A percentile compares a stretch with the other conserved stretches of the same genome.
Conservation (phyloP, 2,329 filamentous ascomycete species). For the Tolypocladium endophyticum region DNA sequence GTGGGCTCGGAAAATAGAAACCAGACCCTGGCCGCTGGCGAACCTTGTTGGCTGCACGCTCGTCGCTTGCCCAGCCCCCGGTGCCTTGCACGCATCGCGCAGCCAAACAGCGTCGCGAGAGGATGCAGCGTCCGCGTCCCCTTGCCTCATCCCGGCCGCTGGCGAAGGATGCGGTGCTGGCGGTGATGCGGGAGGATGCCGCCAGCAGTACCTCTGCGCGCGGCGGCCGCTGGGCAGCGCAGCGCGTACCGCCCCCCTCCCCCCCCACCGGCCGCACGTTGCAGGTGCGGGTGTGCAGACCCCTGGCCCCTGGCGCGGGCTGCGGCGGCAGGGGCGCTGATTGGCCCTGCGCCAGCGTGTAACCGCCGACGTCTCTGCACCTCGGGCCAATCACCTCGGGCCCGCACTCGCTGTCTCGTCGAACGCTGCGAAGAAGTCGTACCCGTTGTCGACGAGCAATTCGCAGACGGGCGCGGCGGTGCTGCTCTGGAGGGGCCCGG, state of each 20-base stretch:
- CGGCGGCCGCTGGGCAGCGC: background rate
- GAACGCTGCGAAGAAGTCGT: background rate
- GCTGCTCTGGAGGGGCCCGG: background rate
- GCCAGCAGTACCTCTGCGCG: background rate
- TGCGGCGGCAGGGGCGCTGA: constrained; percentile 13
- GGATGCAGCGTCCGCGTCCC: background rate
- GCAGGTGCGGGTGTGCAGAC: background rate
- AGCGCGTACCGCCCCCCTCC: background rate
- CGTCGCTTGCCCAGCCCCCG: background rate
- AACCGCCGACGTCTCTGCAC: constrained; percentile 24
- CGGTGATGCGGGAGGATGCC: too few relatives aligned
- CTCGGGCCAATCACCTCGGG: constrained; percentile 12
- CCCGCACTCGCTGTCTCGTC: background rate
- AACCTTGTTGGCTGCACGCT: background rate
- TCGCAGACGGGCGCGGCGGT: background rate
- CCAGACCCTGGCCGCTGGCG: background rate
- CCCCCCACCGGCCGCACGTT: background rate
- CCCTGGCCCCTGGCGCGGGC: background rate
- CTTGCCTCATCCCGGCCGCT: too few relatives aligned
- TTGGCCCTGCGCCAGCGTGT: constrained; percentile 21
- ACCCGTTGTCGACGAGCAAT: background rate
- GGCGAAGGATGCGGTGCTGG: background rate
- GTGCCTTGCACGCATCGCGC: background rate
- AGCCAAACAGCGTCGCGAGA: background rate
- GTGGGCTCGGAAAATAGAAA: background rate